Conservation (phyloP, 2,329 filamentous ascomycete genomes). For the Thermothelomyces thermophilus region DNA sequence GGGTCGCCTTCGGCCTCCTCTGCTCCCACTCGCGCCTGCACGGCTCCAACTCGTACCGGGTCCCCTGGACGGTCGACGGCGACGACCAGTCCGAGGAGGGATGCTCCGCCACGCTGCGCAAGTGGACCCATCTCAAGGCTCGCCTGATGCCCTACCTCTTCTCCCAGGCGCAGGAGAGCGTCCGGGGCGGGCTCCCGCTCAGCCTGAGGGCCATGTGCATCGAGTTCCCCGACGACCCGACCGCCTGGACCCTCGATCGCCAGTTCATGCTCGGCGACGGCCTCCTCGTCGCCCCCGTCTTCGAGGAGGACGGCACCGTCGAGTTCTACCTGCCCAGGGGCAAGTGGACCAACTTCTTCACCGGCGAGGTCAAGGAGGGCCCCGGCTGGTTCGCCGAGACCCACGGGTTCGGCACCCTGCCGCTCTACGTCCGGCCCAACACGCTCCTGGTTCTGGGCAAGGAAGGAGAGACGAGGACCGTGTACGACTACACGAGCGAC, state of each 20-base stretch:
- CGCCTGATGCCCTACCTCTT: slow-evolving; percentile 48
- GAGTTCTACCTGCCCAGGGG: slow-evolving; percentile 57
- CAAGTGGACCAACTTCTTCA: slow-evolving; percentile 44
- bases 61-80: slow-evolving; percentile 66
- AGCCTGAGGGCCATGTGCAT: slow-evolving; percentile 59
- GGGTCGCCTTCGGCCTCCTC: slow-evolving; percentile 69
- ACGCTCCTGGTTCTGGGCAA: slow-evolving; percentile 43
- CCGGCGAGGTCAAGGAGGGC: slow-evolving; percentile 42
- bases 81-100: slow-evolving; percentile 51
- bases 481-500: slow-evolving; percentile 42
- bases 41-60: slow-evolving; percentile 62
- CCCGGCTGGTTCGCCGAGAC: slow-evolving; percentile 54
- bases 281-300: slow-evolving; percentile 58
- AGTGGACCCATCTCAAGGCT: slow-evolving; percentile 45
- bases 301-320: slow-evolving; percentile 54
- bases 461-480: slow-evolving; percentile 34
- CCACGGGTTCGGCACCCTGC: slow-evolving; percentile 52
- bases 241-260: slow-evolving; percentile 59
- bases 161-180: slow-evolving; percentile 33
- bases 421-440: slow-evolving; percentile 51
- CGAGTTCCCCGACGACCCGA: slow-evolving; percentile 66
- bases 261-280: slow-evolving; percentile 67
- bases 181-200: slow-evolving; percentile 23
- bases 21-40: slow-evolving; percentile 66
- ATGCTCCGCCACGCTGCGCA: slow-evolving; percentile 44